Conservation (phyloP, 176 grass and related monocot genomes). For the Musa beccarii region DNA sequence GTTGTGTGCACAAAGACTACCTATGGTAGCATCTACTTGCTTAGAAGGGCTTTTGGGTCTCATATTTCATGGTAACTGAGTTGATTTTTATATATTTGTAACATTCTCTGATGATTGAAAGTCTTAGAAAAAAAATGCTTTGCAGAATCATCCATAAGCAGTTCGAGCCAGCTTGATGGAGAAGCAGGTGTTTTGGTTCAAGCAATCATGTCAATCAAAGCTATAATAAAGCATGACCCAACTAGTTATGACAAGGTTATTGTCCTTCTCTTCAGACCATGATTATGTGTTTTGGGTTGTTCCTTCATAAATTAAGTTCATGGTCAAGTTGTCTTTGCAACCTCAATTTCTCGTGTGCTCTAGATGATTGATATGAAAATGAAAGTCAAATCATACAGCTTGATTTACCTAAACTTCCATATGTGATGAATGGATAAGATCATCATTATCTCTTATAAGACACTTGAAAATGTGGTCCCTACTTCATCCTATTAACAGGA, state of each 20-base stretch:
- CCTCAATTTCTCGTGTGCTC: background rate
- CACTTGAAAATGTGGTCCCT: too few species aligned
- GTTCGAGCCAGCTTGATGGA: constrained; percentile 52
- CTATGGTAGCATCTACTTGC: constrained; percentile 48
- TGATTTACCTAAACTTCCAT: too few species aligned
- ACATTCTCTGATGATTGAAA: background rate
- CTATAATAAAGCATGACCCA: constrained; percentile 70
- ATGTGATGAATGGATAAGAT: too few species aligned
- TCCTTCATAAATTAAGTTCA: background rate
- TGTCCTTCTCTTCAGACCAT: background rate
- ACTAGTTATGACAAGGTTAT: constrained; percentile 71
- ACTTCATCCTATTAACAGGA: too few species aligned
- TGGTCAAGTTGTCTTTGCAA: background rate
- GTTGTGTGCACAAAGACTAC: constrained; percentile 54
- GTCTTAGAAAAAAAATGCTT: constrained; percentile 21
- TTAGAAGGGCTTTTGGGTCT: constrained; percentile 79
- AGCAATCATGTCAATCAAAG: constrained; percentile 92
- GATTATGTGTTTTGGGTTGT: background rate
- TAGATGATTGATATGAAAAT: background rate
- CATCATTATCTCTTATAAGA: too few species aligned
- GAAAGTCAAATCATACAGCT: background rate
- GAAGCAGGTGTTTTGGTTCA: constrained; percentile 80
- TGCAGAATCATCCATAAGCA: constrained; percentile 57
- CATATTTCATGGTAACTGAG: constrained; percentile 68
- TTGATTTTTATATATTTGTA: constrained; percentile 22